Evolutionary conservation across 495 filamentous ascomycete genomes (phyloP).

Genomic region (Glarea lozoyensis): DNA sequence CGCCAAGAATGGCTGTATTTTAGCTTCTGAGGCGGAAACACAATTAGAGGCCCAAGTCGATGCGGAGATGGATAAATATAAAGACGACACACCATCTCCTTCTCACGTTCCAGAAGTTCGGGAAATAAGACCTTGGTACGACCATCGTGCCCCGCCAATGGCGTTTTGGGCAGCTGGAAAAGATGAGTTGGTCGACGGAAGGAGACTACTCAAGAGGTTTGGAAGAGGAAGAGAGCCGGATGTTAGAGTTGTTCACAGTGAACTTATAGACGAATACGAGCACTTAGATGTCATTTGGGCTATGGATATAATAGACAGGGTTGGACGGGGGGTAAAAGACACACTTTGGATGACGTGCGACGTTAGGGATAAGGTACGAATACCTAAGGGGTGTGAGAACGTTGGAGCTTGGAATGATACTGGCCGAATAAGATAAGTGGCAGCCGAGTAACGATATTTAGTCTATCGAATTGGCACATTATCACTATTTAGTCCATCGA

Average conservation of each 20-base stretch:
- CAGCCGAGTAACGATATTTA: too few relatives aligned
- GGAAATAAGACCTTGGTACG: slow-evolving; percentile 66
- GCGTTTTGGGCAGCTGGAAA: slow-evolving; percentile 82
- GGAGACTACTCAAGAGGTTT: slow-evolving; percentile 62
- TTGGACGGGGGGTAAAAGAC: slow-evolving; percentile 72
- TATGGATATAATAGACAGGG: slow-evolving; percentile 77
- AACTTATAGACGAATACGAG: slow-evolving; percentile 84
- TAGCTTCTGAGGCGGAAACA: slow-evolving; percentile 65
- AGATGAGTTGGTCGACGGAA: slow-evolving; percentile 79
- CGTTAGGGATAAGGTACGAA: slow-evolving; percentile 46
- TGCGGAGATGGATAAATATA: slow-evolving; percentile 22
- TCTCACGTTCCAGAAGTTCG: slow-evolving; percentile 21
- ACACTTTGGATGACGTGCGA: slow-evolving; percentile 69
- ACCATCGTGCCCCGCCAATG: slow-evolving; percentile 68
- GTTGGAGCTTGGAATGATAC: slow-evolving; percentile 12
- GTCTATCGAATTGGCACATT: too few relatives aligned
- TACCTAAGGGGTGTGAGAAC: slow-evolving; percentile 55
- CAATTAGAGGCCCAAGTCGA: slow-evolving; percentile 57
- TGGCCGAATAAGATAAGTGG: too few relatives aligned
- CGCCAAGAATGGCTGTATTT: slow-evolving; percentile 83
- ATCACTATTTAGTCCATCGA: too few relatives aligned
- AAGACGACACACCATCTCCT: not conserved
- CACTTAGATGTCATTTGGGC: slow-evolving; percentile 97
- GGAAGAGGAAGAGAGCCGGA: slow-evolving; percentile 73
- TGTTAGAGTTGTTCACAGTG: slow-evolving; percentile 70